Percentiles rank a stretch among this genome's conserved stretches.
Conservation (phyloP, 75 land plant species). For the Cryptomeria japonica region DNA sequence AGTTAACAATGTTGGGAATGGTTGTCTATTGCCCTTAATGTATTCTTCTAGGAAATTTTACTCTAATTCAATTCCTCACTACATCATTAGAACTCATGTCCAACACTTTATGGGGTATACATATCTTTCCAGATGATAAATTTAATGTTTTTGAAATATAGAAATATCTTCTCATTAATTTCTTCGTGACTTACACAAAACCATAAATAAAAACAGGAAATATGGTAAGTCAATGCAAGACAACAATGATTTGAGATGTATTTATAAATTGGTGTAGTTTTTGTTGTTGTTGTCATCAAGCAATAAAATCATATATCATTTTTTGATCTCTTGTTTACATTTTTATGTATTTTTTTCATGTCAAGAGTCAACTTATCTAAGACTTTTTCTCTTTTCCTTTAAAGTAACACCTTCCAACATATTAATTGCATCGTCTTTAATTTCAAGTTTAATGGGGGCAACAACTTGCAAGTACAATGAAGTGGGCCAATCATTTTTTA, state of each 20-base stretch:
- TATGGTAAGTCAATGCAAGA: neutral
- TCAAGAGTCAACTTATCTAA: neutral
- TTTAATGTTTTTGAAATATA: neutral
- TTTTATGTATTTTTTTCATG: neutral
- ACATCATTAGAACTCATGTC: too few relatives aligned
- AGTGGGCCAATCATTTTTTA: slow-evolving; percentile 40
- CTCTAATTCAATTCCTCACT: neutral
- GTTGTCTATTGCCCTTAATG: too few relatives aligned
- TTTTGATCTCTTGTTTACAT: too few relatives aligned
- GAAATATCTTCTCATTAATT: neutral
- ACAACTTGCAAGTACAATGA: slow-evolving; percentile 42
- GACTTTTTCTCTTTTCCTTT: neutral
- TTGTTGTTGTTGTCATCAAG: neutral
- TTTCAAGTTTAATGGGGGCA: slow-evolving; percentile 29
- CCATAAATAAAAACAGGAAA: neutral
- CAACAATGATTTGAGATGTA: neutral
- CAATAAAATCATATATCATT: too few relatives aligned
- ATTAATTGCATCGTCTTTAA: slow-evolving; percentile 29
- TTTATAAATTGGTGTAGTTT: neutral
- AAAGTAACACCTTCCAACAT: slow-evolving; percentile 32
- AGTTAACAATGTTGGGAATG: too few relatives aligned
- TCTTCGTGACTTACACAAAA: neutral
- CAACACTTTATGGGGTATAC: neutral
- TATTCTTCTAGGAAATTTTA: neutral
- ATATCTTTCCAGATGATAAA: neutral